These are phyloP conservation scores for Cotoneaster glaucophyllus DNA, from an alignment of 306 rosid genomes.

Conservation along the genomic window DNA sequence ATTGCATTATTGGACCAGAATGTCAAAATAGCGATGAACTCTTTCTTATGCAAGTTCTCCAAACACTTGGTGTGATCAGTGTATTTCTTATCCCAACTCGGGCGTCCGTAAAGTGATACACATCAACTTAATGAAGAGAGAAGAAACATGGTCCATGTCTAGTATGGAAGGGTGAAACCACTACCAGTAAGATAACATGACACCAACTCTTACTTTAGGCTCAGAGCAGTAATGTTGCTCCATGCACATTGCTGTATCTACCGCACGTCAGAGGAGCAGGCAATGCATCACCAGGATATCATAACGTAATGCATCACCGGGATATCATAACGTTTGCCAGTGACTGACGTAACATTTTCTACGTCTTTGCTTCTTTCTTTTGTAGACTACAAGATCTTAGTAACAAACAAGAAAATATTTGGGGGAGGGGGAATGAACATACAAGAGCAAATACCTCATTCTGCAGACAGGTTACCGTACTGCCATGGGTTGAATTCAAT, in stretches of 20 bases:
- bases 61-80: background rate
- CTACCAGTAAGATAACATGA: background rate
- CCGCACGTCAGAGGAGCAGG: background rate
- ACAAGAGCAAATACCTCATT: conserved; percentile 22
- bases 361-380: background rate
- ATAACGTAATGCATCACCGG: background rate
- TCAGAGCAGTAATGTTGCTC: background rate
- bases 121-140: background rate
- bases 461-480: conserved; percentile 47
- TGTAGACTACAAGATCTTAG: background rate
- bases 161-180: background rate
- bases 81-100: background rate
- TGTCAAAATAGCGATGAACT: background rate
- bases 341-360: background rate
- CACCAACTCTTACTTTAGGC: background rate
- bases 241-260: background rate
- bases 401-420: background rate
- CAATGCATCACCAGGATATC: background rate
- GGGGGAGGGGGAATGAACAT: background rate
- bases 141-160: background rate
- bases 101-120: background rate
- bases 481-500: conserved; percentile 86
- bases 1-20: no score
- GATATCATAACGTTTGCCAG: background rate
- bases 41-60: background rate